Evolutionary conservation across 192 early-diverging fungal genomes (phyloP).

Genomic region (Phlyctochytrium bullatum): DNA sequence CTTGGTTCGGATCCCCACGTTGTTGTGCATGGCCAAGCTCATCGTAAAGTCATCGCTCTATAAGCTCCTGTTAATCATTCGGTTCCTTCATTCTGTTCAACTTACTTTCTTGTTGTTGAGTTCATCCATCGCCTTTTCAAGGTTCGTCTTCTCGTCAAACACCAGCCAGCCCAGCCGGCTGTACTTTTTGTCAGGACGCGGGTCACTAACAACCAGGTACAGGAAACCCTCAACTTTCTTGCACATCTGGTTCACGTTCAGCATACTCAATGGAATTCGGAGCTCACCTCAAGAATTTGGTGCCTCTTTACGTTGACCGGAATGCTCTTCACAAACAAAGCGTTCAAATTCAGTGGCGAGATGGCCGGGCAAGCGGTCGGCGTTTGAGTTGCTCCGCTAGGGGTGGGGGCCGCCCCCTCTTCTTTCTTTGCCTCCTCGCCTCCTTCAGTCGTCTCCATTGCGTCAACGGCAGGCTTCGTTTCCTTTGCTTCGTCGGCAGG

Average conservation of each 20-base stretch:
- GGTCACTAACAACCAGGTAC: slow-evolving; percentile 82
- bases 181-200: slow-evolving; percentile 77
- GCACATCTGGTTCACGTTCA: slow-evolving; percentile 46
- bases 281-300: slow-evolving; percentile 61
- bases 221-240: slow-evolving; percentile 74
- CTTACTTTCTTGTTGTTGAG: slow-evolving; percentile 58
- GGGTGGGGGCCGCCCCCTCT: neutral
- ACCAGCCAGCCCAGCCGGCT: slow-evolving; percentile 91
- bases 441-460: slow-evolving; percentile 1
- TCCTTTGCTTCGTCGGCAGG: slow-evolving; percentile 29
- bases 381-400: neutral
- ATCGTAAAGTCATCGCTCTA: slow-evolving; percentile 60
- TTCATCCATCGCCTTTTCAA: slow-evolving; percentile 63
- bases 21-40: slow-evolving; percentile 52
- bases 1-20: slow-evolving; percentile 43
- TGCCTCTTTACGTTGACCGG: slow-evolving; percentile 65
- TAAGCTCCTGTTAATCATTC: neutral
- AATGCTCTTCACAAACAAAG: slow-evolving; percentile 81
- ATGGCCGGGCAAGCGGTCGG: neutral
- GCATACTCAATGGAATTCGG: neutral
- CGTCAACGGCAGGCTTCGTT: slow-evolving; percentile 16
- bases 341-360: slow-evolving; percentile 26
- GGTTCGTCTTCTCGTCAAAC: slow-evolving; percentile 79
- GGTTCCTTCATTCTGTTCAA: neutral
- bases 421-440: slow-evolving; percentile 9